Evolutionary conservation across 2,329 filamentous ascomycete genomes (phyloP).

Genomic region (Colletotrichum godetiae): DNA sequence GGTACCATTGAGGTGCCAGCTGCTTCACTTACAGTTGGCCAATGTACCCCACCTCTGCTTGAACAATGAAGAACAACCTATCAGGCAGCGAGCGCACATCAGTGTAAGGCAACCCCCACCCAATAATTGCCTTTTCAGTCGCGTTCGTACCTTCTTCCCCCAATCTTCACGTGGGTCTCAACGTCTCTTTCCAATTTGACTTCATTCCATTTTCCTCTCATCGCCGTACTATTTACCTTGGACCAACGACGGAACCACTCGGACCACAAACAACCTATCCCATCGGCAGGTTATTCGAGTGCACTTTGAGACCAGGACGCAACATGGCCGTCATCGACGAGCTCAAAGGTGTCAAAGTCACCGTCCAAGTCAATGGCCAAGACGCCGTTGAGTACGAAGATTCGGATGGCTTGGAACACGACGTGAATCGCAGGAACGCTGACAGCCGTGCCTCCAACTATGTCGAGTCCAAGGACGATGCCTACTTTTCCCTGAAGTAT

Average conservation of each 20-base stretch:
- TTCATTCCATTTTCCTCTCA: neutral
- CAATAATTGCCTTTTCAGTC: neutral
- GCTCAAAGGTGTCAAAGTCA: constrained; percentile 39
- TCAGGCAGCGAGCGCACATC: neutral
- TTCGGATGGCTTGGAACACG: constrained; percentile 19
- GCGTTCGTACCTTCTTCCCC: neutral
- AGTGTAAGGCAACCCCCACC: neutral
- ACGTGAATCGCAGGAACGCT: constrained; percentile 5
- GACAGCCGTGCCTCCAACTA: constrained; percentile 22
- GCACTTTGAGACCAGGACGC: neutral
- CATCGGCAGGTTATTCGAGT: neutral
- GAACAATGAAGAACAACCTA: neutral
- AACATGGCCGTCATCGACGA: constrained; percentile 41
- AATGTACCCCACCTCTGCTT: neutral
- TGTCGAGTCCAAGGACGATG: constrained; percentile 38
- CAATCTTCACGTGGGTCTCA: neutral
- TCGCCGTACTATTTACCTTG: neutral
- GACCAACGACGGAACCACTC: neutral
- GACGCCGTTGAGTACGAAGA: constrained; percentile 38
- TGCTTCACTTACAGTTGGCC: neutral
- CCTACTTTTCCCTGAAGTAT: constrained; percentile 36
- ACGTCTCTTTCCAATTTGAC: neutral
- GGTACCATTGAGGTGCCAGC: neutral
- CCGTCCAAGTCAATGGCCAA: constrained; percentile 37
- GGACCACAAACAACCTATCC: neutral